These are phyloP conservation scores for Globisporangium heterothallicum DNA, from an alignment of 352 stramenopile genomes.

Conservation along the genomic window DNA sequence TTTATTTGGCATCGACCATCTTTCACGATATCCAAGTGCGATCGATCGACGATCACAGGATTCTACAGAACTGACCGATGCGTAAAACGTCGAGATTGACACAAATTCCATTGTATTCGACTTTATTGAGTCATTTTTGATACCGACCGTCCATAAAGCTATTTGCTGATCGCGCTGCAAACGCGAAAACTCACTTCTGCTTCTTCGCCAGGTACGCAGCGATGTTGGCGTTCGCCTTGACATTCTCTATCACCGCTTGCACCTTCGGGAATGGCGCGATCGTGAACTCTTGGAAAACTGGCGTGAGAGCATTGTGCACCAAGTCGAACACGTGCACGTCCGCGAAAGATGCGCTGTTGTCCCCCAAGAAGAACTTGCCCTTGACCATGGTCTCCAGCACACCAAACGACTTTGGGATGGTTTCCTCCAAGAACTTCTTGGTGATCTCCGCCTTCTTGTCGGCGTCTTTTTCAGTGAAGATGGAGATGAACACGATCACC, in stretches of 20 bases:
- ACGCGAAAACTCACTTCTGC: background rate
- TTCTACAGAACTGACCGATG: too few relatives aligned
- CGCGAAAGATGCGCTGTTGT: too few relatives aligned
- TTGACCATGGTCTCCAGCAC: slow-evolving; percentile 33
- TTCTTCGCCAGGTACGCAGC: slow-evolving; percentile 30
- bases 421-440: background rate
- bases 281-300: slow-evolving; percentile 11
- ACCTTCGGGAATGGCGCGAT: slow-evolving; percentile 41
- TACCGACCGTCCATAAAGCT: too few relatives aligned
- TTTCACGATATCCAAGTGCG: too few relatives aligned
- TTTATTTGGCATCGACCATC: too few relatives aligned
- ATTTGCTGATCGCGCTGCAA: too few relatives aligned
- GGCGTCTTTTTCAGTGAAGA: slow-evolving; percentile 28
- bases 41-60: too few relatives aligned
- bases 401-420: slow-evolving; percentile 10
- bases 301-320: background rate
- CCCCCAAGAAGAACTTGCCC: slow-evolving; percentile 47
- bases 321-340: slow-evolving; percentile 44
- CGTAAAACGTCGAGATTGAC: too few relatives aligned
- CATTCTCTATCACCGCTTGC: slow-evolving; percentile 24
- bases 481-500: slow-evolving; percentile 26
- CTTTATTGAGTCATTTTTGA: too few relatives aligned
- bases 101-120: too few relatives aligned
- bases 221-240: slow-evolving; percentile 34
- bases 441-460: background rate